Evolutionary conservation across 495 filamentous ascomycete genomes (phyloP), one percentile per base, ranked within the genome.

Genomic region (Neurospora sublineolata): DNA sequence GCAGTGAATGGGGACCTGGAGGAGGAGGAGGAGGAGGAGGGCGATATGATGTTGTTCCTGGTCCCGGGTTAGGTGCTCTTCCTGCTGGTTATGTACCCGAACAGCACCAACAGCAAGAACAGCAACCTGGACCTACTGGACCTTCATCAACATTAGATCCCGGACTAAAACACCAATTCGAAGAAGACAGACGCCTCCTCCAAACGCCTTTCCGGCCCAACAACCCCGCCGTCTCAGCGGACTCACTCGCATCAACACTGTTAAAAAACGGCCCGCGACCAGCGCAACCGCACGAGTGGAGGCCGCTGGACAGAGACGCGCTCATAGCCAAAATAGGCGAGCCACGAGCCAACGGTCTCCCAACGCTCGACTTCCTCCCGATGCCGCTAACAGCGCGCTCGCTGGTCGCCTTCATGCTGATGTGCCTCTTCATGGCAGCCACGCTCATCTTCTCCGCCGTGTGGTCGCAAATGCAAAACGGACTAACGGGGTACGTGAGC

Each of bases 361-460:
- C 89, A 1, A 81, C 85, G 4, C 83, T 94, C 23, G 84, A 86
- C 68, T 91, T 87, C 76, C 83, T 90, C 38, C 94, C 94, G 6
- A 76, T 82, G 74, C 87, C 89, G 14, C 82, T 97, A 58, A 88
- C 91, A 33, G 81, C 89, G 0, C 81, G 83, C 71, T 88, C 88
- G 11, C 81, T 97, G 71, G 72, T 85, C 1, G 68, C 84, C 37
- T 82, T 90, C 38, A 84, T 90, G 70, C 73, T 86, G 11, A 82
- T 90, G 70, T 90, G 89, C 72, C 73, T 93, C 14, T 80, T 91
- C 14, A 93, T 95, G 89, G 85, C 93, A 38, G 87, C 85, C 1
- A 90, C 84, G 7, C 83, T 97, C 20, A 83, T 90, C 10, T 90
- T 94, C 77, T 90, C 86, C 78, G 93, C 91, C 70, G 82, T 92